Base-by-base conservation (phyloP, 371 early-diverging fungal species). In the Mucor circinelloides region DNA sequence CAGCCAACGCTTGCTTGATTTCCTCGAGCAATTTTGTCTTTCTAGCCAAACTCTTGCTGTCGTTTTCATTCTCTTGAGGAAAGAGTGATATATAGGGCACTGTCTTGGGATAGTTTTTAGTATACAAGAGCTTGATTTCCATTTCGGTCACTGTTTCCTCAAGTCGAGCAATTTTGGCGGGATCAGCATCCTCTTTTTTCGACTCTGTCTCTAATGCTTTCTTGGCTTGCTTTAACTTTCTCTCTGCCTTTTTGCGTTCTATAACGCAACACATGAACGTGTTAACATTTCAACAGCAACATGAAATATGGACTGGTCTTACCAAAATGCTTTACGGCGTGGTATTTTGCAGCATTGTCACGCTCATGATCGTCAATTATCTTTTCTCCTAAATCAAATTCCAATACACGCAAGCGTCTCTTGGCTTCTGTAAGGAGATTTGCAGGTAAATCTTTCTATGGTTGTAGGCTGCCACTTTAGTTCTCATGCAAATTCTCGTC, bases 211-310 rank as follows among this genome's bases (percentile, higher is more conserved):
- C 54, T 13, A 79, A 30, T 9, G 21, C 57, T 21, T 63, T 66
- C 15, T 60, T 40, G n/a, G 64, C 63, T 52, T 63, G 52, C 2
- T 68, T 75, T 4, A 78, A 12, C 57, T 75, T 79, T 40, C 82
- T 72, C 52, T 73, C 44, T 3, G 66, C 69, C 70, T 82, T 82
- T 69, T 74, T 82, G 15, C 71, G 66, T 54, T 82, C 82, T 82
- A 66, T 57, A 21, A 34, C 27, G 3, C 3, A 21, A 21, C 8
- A 30, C 28, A 9, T 32, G 31, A 25, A 3, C 55, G 2, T 31
- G 0, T 13, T 27, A 30, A n/a, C 13, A 36, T 17, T 6, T 36
- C 10, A n/a, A n/a, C n/a, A n/a, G n/a, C n/a, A n/a, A n/a, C n/a
- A 34, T 17, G 19, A 17, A 25, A 54, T 0, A 25, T 15, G 2